Conservation (phyloP, 176 grass and related monocot species). For the Hsuehochloa calcarea region DNA sequence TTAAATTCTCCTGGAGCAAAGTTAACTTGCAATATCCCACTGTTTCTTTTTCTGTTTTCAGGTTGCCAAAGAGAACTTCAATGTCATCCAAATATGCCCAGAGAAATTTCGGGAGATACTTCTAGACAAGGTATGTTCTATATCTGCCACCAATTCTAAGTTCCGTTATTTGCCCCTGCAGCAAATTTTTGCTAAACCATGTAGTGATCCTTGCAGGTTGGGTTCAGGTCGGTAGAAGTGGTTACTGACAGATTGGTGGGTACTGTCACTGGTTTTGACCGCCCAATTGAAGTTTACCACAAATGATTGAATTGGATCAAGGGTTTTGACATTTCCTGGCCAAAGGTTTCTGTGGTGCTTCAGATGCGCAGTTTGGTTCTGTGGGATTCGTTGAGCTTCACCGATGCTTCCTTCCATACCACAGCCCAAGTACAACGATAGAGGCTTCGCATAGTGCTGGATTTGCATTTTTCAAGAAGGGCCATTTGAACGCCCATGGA, state of each 20-base stretch:
- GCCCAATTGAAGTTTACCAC: slow-evolving; percentile 66
- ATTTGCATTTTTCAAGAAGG: neutral
- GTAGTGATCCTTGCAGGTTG: slow-evolving; percentile 54
- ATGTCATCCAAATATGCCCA: slow-evolving; percentile 51
- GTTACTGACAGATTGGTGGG: slow-evolving; percentile 63
- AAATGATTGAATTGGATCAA: slow-evolving; percentile 56
- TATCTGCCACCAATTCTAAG: neutral
- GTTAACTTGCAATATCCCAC: neutral
- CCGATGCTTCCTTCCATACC: neutral
- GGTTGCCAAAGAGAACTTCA: slow-evolving; percentile 66
- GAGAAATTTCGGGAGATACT: slow-evolving; percentile 80
- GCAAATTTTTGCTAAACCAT: neutral
- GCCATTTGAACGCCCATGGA: neutral
- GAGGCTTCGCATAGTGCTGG: neutral
- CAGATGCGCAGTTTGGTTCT: neutral
- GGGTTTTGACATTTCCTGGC: neutral
- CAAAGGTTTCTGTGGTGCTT: slow-evolving; percentile 7
- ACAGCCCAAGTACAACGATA: neutral
- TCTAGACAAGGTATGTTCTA: slow-evolving; percentile 79
- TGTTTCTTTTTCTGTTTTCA: slow-evolving; percentile 30
- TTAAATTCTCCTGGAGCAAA: neutral
- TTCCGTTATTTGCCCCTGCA: neutral
- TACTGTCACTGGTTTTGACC: slow-evolving; percentile 69
- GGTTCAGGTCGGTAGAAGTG: slow-evolving; percentile 79
- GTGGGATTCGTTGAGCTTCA: neutral